Conservation (phyloP, 2,329 filamentous ascomycete species). For the Xylariaceae sp. region DNA sequence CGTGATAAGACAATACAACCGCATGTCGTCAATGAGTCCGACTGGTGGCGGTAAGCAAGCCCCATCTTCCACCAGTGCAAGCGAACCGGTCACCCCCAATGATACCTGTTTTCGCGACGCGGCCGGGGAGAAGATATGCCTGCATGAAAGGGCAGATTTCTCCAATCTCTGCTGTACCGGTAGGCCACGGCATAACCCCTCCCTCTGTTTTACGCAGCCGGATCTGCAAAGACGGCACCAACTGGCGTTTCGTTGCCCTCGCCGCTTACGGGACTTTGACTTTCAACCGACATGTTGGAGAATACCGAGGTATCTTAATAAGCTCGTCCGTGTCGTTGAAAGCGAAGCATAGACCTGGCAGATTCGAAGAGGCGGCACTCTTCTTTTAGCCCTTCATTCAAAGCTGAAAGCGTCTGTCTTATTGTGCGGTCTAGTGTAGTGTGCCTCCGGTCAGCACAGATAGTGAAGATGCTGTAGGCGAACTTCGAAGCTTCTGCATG, state of each 20-base stretch:
- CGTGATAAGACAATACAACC: no score
- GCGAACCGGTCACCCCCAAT: neutral
- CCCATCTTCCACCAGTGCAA: neutral
- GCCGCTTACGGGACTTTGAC: neutral
- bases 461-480: neutral
- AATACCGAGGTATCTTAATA: neutral
- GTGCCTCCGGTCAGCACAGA: no score
- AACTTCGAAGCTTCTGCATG: constrained; percentile 12
- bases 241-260: constrained; percentile 1
- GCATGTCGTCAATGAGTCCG: neutral
- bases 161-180: constrained; percentile 9
- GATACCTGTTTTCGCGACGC: constrained; percentile 5
- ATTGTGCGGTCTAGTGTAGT: no score
- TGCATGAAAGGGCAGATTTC: constrained; percentile 9
- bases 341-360: neutral
- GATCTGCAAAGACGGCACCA: constrained; percentile 15
- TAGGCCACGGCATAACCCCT: constrained; percentile 16
- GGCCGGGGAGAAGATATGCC: constrained; percentile 2
- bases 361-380: neutral
- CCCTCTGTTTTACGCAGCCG: constrained; percentile 2
- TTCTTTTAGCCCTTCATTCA: neutral
- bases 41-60: neutral
- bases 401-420: constrained; percentile 3
- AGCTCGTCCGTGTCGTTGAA: neutral
- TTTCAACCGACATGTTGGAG: neutral